Evolutionary conservation across 768 basidiomycete genomes (phyloP).

Genomic region (Cubamyces lactineus): DNA sequence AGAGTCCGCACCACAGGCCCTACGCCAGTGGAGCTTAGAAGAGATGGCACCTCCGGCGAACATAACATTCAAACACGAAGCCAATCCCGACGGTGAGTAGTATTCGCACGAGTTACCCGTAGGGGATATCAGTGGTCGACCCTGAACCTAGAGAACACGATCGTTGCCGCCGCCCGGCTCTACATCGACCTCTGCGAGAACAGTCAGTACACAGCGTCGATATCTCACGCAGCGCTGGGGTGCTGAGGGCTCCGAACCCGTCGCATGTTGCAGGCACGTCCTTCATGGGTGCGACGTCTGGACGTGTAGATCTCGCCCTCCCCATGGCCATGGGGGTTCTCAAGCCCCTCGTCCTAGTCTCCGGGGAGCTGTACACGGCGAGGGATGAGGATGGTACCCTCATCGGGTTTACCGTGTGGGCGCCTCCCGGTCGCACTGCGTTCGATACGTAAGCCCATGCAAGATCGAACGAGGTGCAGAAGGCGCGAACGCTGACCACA

Average conservation of each 20-base stretch:
- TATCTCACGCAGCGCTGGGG: neutral
- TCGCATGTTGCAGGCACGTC: neutral
- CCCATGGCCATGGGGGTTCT: no score
- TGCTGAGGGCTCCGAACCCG: neutral
- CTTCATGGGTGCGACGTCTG: neutral
- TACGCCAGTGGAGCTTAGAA: neutral
- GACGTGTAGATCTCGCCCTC: no score
- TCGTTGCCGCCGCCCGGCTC: neutral
- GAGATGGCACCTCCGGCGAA: neutral
- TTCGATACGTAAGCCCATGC: no score
- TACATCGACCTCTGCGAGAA: neutral
- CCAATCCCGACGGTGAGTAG: neutral
- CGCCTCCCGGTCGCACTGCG: no score
- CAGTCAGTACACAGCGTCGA: neutral
- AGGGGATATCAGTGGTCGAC: neutral
- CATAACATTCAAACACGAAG: neutral
- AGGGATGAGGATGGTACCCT: no score
- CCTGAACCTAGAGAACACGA: neutral
- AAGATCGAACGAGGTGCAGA: no score
- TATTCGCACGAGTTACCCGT: neutral
- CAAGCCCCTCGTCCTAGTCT: no score
- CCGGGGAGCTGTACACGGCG: no score
- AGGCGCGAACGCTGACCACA: neutral
- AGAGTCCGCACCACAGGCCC: neutral
- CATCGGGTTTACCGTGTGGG: no score